Conservation (phyloP, 306 rosid genomes). For the Dalbergia oliveri region DNA sequence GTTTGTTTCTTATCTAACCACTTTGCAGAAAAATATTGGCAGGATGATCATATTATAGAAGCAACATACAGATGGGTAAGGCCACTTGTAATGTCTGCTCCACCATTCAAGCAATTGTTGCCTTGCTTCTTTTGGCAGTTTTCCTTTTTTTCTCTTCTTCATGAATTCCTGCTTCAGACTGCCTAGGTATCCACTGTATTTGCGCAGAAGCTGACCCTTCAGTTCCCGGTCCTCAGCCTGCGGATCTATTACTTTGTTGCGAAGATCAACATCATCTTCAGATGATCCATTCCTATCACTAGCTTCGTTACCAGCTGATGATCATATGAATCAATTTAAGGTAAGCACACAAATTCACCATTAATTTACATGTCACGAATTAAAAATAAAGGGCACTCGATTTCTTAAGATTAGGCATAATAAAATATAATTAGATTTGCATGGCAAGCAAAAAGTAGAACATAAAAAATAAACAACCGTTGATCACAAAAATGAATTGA, state of each 20-base stretch:
- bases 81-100: constrained; percentile 93
- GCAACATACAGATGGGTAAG: constrained; percentile 79
- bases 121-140: constrained; percentile 88
- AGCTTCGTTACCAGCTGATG: constrained; percentile 53
- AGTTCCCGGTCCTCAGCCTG: constrained; percentile 82
- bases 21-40: neutral
- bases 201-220: constrained; percentile 79
- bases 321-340: neutral
- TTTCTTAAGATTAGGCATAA: neutral
- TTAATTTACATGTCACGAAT: neutral
- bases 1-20: too few relatives aligned
- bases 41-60: neutral
- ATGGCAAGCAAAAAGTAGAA: neutral
- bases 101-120: constrained; percentile 93
- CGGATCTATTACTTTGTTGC: constrained; percentile 64
- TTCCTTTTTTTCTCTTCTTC: constrained; percentile 90
- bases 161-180: constrained; percentile 91
- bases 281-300: constrained; percentile 67
- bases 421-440: neutral
- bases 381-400: neutral
- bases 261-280: constrained; percentile 69
- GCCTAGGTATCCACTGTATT: constrained; percentile 84
- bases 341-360: neutral
- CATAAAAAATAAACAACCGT: too few relatives aligned
- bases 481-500: neutral